These are phyloP conservation scores for Spirogloea muscicola DNA, from an alignment of 139 green algal genomes.

Conservation along the genomic window DNA sequence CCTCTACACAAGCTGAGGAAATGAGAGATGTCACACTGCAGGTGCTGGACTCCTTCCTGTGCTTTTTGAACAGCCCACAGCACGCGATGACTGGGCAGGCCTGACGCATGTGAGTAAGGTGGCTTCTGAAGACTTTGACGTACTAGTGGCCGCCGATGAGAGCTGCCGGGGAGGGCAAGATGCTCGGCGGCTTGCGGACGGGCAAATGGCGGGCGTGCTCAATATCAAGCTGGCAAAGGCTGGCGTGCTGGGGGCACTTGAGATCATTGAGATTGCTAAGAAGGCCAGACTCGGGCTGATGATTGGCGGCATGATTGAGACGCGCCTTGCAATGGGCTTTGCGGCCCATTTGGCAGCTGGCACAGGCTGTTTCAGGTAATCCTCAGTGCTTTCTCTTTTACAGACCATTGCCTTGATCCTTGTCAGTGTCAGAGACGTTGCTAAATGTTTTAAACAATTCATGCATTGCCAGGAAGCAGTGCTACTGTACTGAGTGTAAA, in stretches of 20 bases:
- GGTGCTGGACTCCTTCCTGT: no score
- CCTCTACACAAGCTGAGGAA: no score
- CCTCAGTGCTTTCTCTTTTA: slow-evolving; percentile 1
- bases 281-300: slow-evolving; percentile 8
- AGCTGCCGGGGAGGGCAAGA: slow-evolving; percentile 1
- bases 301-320: slow-evolving; percentile 45
- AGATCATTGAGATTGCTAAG: slow-evolving; percentile 18
- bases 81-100: slow-evolving; percentile 1
- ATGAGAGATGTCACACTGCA: no score
- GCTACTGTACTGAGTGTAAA: not conserved
- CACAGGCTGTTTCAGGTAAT: slow-evolving; percentile 20
- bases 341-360: slow-evolving; percentile 36
- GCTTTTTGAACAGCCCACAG: slow-evolving; percentile 14
- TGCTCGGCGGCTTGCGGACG: slow-evolving; percentile 6
- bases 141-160: slow-evolving; percentile 21
- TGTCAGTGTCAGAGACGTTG: no score
- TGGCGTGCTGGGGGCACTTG: slow-evolving; percentile 11
- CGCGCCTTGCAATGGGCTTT: slow-evolving; percentile 41
- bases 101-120: not conserved
- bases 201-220: slow-evolving; percentile 1
- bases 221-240: slow-evolving; percentile 41
- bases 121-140: not conserved
- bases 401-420: not conserved
- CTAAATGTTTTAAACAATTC: no score
- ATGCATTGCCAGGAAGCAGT: no score